Evolutionary conservation across 1,284 basidiomycete genomes (phyloP), one percentile per base, ranked within the genome.

Genomic region (Xerocomus minutiporus): DNA sequence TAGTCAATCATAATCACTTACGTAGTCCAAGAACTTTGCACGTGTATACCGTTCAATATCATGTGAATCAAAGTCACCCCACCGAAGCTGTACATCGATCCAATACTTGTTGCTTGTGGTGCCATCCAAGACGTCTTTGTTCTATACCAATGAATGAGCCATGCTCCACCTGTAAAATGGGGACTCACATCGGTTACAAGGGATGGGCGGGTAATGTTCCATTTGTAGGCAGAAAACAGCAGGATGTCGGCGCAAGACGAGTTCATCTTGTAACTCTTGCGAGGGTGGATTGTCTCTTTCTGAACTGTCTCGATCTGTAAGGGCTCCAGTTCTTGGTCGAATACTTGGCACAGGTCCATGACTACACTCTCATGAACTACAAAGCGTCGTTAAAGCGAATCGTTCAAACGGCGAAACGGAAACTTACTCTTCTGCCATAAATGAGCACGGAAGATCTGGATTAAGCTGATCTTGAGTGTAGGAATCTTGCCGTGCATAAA

Each of bases 251-350:
- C 96, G 59, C 90, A 92, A 36, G 90, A 92, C 11, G 95, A 97
- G 73, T 98, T 99, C 93, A 99, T 97, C 81, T 98, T 97, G 84
- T 99, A 99, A 79, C 93, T 97, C 80, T 98, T 99, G 74, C 96
- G 90, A 65, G 97, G 96, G 72, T 92, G 96, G 60, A 99, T 98
- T 0, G 96, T 98, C 74, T 99, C 96, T 75, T 99, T 99, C 72
- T 99, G 97, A 2, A 99, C 97, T 0, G 95, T 98, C 78, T 99
- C 97, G 66, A 99, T 99, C 64, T 97, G 94, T 5, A 99, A 75
- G 0, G 97, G 95, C 70, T 99, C 97, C 36, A 99, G 81, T 66
- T 99, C 96, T 73, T 98, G 96, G 75, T 99, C 97, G 64, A 99
- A 97, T 17, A 99, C 96, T 81, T 99, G 96, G 75, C 93, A 96